A percentile compares a stretch with the other conserved stretches of the same genome.
These are phyloP conservation scores for Nitzschia palea DNA, from an alignment of 108 stramenopile genomes.

Conservation along the genomic window DNA sequence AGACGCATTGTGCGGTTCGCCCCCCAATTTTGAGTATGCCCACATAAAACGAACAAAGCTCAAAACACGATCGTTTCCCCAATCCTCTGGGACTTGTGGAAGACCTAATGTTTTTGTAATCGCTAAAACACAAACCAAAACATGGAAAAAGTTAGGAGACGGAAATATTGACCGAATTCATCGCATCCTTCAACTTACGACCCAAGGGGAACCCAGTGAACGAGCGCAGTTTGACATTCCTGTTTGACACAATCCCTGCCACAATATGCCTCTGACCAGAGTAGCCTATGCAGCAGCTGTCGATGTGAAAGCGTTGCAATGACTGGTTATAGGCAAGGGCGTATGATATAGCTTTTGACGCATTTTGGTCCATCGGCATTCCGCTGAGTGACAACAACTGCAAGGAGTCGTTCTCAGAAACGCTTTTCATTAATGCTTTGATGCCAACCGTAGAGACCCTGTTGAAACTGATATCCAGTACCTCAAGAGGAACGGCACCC, in stretches of 20 bases:
- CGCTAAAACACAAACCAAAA: conserved; percentile 32
- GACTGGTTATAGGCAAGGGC: conserved; percentile 81
- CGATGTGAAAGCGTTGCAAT: conserved; percentile 58
- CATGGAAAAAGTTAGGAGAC: background rate
- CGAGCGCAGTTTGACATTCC: conserved; percentile 48
- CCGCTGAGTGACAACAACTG: conserved; percentile 55
- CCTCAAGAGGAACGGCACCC: conserved; percentile 64
- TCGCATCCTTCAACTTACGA: conserved; percentile 47
- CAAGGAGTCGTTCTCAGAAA: conserved; percentile 69
- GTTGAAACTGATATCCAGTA: conserved; percentile 80
- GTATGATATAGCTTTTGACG: conserved; percentile 81
- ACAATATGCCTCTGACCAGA: conserved; percentile 85
- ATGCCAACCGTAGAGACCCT: conserved; percentile 75
- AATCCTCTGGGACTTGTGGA: conserved; percentile 68
- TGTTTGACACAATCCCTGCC: conserved; percentile 83
- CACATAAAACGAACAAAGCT: conserved; percentile 83
- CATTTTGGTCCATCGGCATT: conserved; percentile 76
- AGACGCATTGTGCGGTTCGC: conserved; percentile 10
- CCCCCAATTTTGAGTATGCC: conserved; percentile 43
- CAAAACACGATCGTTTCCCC: conserved; percentile 80
- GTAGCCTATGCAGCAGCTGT: conserved; percentile 75
- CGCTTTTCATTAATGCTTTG: conserved; percentile 82
- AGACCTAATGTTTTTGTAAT: conserved; percentile 76
- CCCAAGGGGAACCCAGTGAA: conserved; percentile 77
- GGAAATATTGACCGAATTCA: background rate